Base-by-base conservation (phyloP, 139 green algal species). In the Micractinium sp. region DNA sequence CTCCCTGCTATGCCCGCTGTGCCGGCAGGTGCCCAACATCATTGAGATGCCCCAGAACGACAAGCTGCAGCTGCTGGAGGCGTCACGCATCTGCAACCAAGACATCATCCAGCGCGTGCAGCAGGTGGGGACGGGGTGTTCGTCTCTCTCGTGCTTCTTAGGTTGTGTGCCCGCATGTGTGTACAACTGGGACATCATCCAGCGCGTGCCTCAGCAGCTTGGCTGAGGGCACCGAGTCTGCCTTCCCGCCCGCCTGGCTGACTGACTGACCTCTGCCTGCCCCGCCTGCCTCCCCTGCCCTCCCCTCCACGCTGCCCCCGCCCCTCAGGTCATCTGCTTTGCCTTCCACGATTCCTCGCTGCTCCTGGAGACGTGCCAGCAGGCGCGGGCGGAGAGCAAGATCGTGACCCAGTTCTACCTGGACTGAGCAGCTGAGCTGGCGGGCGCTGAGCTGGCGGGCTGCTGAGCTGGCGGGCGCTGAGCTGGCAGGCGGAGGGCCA, bases 341-440 rank as follows among this genome's bases (percentile, higher is more conserved):
- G 97, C 96, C 3, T 99, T 99, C 91, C 98, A 99, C 92, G 98
- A 99, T 93, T 96, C 91, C 81, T 94, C 91, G 33, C 91, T 99
- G 85, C 93, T 99, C 67, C 89, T 99, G 85, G 96, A 99, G 92
- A 99, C 98, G 3, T 99, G 97, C 92, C 90, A 92, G 60, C 93
- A 99, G 81, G 98, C 98, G 1, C 97, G 97, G 88, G 91, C 95
- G 47, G 91, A 94, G 71, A 92, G 93, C 18, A 99, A 98, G 90
- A 98, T 99, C 41, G 97, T 99, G 7, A 99, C 97, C 0, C 91
- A 99, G 3, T 99, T 99, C 91, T 99, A 97, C 92, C 90, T 99
- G 35, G 97, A 99, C 90, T 99, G 90, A 93, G 33, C 1, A 23
- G 60, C 60, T 67, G 60, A 23, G 60, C 60, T 16, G 60, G n/a